Conservation (phyloP, 345 rosid genomes). For the Moricandia moricandioides region DNA sequence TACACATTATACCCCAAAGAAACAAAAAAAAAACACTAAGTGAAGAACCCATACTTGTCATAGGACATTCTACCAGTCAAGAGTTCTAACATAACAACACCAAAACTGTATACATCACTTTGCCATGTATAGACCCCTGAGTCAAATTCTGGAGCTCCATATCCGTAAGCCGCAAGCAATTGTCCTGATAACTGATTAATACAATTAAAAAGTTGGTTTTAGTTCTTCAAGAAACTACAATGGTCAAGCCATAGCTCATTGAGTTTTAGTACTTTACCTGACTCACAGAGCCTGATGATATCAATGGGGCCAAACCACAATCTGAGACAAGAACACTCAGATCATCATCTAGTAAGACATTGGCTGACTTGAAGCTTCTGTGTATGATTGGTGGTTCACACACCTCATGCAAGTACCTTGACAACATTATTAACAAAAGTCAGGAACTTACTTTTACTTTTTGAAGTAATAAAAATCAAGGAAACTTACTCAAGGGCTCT, state of each 20-base stretch:
- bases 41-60: constrained; percentile 56
- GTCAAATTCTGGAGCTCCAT: constrained; percentile 98
- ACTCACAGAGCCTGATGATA: constrained; percentile 82
- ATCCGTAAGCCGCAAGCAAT: constrained; percentile 66
- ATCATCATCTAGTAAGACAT: constrained; percentile 88
- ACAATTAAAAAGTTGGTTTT: constrained; percentile 29
- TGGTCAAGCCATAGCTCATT: background rate
- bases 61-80: constrained; percentile 85
- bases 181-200: constrained; percentile 86
- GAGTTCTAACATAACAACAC: constrained; percentile 96
- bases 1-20: background rate
- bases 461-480: constrained; percentile 7
- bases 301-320: constrained; percentile 85
- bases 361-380: constrained; percentile 84
- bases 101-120: constrained; percentile 97
- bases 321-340: constrained; percentile 74
- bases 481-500: constrained; percentile 86
- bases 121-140: constrained; percentile 77
- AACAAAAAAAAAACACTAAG: background rate
- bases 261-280: constrained; percentile 56
- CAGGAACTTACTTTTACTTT: background rate
- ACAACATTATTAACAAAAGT: constrained; percentile 4
- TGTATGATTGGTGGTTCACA: constrained; percentile 87
- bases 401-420: constrained; percentile 91
- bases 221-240: constrained; percentile 1